Evolutionary conservation across 176 grass and related monocot genomes (phyloP), one percentile per base, ranked within the genome.

Genomic region (Microstegium vimineum): DNA sequence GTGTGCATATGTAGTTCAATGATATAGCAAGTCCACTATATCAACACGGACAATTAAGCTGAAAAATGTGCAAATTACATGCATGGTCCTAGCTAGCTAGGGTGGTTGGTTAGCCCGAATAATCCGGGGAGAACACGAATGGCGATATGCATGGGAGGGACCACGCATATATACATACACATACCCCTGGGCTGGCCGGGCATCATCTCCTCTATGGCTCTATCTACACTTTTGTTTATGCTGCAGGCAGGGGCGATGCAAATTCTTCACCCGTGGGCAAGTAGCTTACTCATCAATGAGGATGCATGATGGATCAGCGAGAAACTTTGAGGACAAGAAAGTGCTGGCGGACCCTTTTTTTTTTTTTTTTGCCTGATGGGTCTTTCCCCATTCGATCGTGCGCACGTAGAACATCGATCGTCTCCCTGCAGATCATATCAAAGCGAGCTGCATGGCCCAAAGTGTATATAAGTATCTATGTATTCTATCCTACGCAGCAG

Each of bases 241-340:
- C 27, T 2, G 16, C 16, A 0, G 40, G 10, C 8, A 5, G 46
- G 59, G 10, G 2, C 5, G 2, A 11, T 23, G 22, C 22, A 41
- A 66, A 59, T 56, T 56, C 67, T 62, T 32, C 52, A 49, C 31
- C 68, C 76, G 42, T 32, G 66, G 6, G 69, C 35, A n/a, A n/a
- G n/a, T 5, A 62, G 8, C 30, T 49, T 72, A 18, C 76, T 86
- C 69, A 8, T n/a, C n/a, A n/a, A n/a, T n/a, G n/a, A n/a, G n/a
- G n/a, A n/a, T n/a, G n/a, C n/a, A 74, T 56, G 62, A 74, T 23
- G 77, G 4, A 27, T 7, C 12, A 66, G 16, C 22, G 43, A 11
- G 45, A 86, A 75, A 20, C 88, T 86, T 86, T 73, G 82, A 65
- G 83, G 43, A 71, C 73, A 90, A 82, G 83, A 85, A 86, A 73